Evolutionary conservation across 2,329 filamentous ascomycete species (phyloP), one percentile per base, ranked within the genome.

Genomic region (Diaporthe vaccinii): DNA sequence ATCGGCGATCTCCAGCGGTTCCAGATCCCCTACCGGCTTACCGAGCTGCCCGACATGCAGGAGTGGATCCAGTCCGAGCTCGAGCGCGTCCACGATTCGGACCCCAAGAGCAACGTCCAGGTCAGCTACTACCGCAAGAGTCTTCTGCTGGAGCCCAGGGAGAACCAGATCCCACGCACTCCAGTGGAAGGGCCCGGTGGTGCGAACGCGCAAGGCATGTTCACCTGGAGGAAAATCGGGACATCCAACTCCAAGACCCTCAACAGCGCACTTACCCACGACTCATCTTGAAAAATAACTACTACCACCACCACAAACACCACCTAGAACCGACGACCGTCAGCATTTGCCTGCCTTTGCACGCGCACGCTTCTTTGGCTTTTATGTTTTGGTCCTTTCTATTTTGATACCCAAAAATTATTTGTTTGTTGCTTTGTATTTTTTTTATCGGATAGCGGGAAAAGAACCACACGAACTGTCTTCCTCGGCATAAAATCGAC

Each of bases 1-100:
- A 98, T 99, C 80, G 94, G 95, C 77, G 96, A 98, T 80, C 90
- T 99, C 10, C 97, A 99, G 83, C 93, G 96, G 25, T 98, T 98
- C 86, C 97, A 99, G 84, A 94, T 98, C 28, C 95, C 96, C 0
- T 98, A 98, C 83, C 91, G 93, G 9, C 89, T 99, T 25, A 90
- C 90, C 2, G 93, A 97, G 81, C 88, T 98, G 5, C 91, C 94
- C 0, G 96, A 98, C 80, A 89, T 99, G 82, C 96, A 98, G 82
- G 93, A 96, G 34, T 99, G 96, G 96, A 91, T 99, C 83, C 91
- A 96, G 77, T 89, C 91, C 31, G 94, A 98, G 83, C 92, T 98
- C 69, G 87, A 91, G 62, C 91, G 93, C 39, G 94, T 98, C 61
- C 93, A 94, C 17, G 89, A 91, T 75, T 78, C 80, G 80, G 86